Evolutionary conservation across 1,139 yeast species (phyloP), one percentile per base, ranked within the genome.

Genomic region (Pichia cactophila): DNA sequence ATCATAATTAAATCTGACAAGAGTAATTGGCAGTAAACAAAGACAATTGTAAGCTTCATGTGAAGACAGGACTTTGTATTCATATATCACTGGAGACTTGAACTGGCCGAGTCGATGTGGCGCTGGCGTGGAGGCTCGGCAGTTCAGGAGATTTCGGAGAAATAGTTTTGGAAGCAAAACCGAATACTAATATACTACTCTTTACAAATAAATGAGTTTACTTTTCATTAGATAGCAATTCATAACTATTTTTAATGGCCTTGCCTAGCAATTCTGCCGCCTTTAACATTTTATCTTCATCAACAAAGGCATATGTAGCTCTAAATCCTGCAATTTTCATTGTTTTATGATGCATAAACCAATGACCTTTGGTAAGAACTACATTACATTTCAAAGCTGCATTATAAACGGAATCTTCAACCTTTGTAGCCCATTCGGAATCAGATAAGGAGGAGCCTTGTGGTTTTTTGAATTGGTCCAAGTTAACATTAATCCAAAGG

Each of bases 261-360:
- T 50, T 46, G 2, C 60, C 65, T n/a, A 62, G 55, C 29, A 60
- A 51, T 52, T 61, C 53, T 23, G 59, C 53, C 11, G 64, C 82
- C n/a, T 47, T 47, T 29, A 58, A 66, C 62, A 77, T 72, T 45
- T 70, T 66, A 41, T 73, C 78, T 53, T 72, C 71, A 14, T 79
- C 77, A 42, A 77, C 80, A 42, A 78, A 80, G 20, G 82, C 80
- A 54, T 74, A 78, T 20, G 82, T 76, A n/a, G 81, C 82, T 62
- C 83, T 70, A 61, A 77, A 78, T 61, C 78, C 78, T 45, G 75
- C 67, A 44, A 59, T 60, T 48, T 68, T 64, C 51, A 61, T 61
- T 23, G 68, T 67, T 37, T 66, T 58, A 42, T 66, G 67, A 33
- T 70, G 69, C 65, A 74, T 72, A 64, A 78, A 78, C 81, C 81